Evolutionary conservation across 345 rosid genomes (phyloP).

Genomic region (Euphorbia peplus): DNA sequence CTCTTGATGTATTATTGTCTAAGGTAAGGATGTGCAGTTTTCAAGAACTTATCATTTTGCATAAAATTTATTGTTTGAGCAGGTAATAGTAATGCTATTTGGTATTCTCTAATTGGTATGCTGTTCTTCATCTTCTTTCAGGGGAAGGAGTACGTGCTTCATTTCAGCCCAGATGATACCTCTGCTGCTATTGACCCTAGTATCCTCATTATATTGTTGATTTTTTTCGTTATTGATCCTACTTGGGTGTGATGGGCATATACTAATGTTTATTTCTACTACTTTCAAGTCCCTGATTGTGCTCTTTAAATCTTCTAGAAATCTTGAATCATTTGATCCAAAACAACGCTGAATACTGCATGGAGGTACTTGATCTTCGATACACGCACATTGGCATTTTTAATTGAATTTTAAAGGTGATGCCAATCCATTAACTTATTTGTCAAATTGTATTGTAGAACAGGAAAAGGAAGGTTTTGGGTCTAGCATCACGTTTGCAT

Average conservation of each 20-base stretch:
- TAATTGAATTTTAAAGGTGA: conserved; percentile 36
- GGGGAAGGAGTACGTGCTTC: conserved; percentile 58
- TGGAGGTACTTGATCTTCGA: conserved; percentile 46
- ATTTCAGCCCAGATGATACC: conserved; percentile 39
- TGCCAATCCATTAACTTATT: conserved; percentile 20
- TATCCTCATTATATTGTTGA: conserved; percentile 37
- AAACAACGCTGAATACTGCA: conserved; percentile 47
- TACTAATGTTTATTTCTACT: background rate
- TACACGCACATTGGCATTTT: background rate
- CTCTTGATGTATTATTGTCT: conserved; percentile 42
- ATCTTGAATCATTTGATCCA: conserved; percentile 49
- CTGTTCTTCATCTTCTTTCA: conserved; percentile 26
- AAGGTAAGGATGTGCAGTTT: conserved; percentile 38
- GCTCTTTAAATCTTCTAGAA: conserved; percentile 45
- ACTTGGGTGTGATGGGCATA: background rate
- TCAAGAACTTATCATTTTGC: background rate
- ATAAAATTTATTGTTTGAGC: background rate
- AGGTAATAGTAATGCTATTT: background rate
- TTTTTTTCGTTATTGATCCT: background rate
- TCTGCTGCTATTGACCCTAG: conserved; percentile 47
- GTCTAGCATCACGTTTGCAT: conserved; percentile 14
- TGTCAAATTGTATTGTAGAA: conserved; percentile 17
- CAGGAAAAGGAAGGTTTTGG: conserved; percentile 40
- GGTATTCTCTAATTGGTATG: background rate
- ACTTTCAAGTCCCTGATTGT: background rate